Evolutionary conservation across 2,329 filamentous ascomycete species (phyloP).

Genomic region (Arthroderma sp.): DNA sequence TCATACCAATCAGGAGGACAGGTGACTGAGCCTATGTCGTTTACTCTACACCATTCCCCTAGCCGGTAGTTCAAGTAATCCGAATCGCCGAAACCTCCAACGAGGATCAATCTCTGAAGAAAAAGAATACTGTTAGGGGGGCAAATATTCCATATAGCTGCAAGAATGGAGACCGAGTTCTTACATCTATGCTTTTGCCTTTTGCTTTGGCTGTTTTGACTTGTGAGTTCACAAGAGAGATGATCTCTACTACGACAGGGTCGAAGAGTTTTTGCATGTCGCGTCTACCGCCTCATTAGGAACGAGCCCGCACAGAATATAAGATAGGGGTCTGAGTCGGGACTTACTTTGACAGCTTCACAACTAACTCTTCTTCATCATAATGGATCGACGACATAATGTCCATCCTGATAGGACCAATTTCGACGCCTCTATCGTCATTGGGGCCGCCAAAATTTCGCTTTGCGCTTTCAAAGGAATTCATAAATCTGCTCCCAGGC

Average conservation of each 20-base stretch:
- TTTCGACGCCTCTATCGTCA: slow-evolving; percentile 2
- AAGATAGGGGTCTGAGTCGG: not conserved
- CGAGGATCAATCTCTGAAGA: slow-evolving; percentile 9
- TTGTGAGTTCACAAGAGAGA: slow-evolving; percentile 7
- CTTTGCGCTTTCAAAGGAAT: slow-evolving; percentile 21
- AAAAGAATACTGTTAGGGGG: not conserved
- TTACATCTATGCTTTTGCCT: slow-evolving; percentile 8
- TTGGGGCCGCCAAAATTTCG: slow-evolving; percentile 15
- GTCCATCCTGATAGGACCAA: slow-evolving; percentile 3
- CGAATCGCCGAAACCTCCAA: slow-evolving; percentile 11
- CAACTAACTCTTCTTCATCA: slow-evolving; percentile 6
- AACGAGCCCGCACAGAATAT: not conserved
- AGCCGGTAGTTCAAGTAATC: slow-evolving; percentile 8
- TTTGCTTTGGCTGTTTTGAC: slow-evolving; percentile 5
- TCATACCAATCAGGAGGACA: slow-evolving; percentile 1
- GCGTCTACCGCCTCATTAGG: slow-evolving; percentile 1
- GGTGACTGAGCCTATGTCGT: slow-evolving; percentile 1
- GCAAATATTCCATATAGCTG: not conserved
- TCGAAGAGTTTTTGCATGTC: slow-evolving; percentile 9
- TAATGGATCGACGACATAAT: slow-evolving; percentile 1
- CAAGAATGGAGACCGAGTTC: not conserved
- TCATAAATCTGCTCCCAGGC: slow-evolving; percentile 23
- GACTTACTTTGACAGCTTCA: slow-evolving; percentile 7
- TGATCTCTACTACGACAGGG: slow-evolving; percentile 8
- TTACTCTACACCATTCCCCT: slow-evolving; percentile 1